Conservation (phyloP, 345 rosid species). For the Ceriops tagal region DNA sequence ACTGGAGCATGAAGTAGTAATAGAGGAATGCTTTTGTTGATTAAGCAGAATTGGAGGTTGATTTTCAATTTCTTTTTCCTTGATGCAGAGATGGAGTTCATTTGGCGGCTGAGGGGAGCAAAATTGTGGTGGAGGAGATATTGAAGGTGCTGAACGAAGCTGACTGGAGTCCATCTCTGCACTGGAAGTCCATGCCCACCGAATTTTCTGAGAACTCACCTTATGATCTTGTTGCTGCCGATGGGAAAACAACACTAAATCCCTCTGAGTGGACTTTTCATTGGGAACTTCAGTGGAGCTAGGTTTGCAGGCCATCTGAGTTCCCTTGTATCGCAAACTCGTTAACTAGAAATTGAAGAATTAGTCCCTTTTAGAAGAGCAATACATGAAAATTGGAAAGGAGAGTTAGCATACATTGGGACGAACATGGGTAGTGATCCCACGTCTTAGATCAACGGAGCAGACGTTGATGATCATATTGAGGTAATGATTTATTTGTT, state of each 20-base stretch:
- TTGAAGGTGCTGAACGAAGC: conserved; percentile 72
- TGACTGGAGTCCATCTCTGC: conserved; percentile 83
- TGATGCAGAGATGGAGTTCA: conserved; percentile 70
- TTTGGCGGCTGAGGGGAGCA: conserved; percentile 84
- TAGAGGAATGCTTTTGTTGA: background rate
- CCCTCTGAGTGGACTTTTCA: conserved; percentile 83
- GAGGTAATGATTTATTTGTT: no score
- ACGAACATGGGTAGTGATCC: no score
- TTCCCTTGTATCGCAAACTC: no score
- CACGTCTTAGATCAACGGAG: no score
- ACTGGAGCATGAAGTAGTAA: background rate
- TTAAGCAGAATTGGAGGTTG: background rate
- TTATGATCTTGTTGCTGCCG: conserved; percentile 73
- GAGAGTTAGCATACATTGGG: no score
- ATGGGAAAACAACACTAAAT: conserved; percentile 67
- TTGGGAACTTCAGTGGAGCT: conserved; percentile 77
- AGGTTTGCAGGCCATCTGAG: conserved; percentile 4
- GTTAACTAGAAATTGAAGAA: no score
- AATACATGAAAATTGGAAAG: no score
- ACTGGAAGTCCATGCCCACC: conserved; percentile 87
- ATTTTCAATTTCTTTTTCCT: background rate
- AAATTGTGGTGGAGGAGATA: conserved; percentile 74
- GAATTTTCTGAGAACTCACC: conserved; percentile 79
- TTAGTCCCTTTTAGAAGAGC: background rate
- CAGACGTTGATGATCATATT: no score